phyloP scores from a whole-genome alignment of 2,329 filamentous ascomycete genomes.

The Colletotrichum sp. region DNA sequence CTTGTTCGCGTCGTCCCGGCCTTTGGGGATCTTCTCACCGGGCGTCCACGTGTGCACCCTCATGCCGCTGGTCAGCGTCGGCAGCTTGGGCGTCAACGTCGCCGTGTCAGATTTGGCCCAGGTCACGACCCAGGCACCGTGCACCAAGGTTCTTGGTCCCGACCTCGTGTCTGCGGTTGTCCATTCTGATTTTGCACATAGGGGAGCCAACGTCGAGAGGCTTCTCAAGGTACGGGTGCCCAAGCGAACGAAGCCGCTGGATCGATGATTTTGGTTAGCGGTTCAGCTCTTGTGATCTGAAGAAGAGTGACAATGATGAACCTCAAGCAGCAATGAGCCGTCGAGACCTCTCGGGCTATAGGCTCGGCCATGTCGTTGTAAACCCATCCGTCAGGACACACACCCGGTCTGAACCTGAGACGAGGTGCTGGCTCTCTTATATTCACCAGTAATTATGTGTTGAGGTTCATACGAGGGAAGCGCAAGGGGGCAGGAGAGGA shows the following conservation, averaged over 20 bases:
- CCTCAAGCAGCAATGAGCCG: slow-evolving; percentile 9
- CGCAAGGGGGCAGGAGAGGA: background rate
- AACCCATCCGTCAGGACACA: slow-evolving; percentile 6
- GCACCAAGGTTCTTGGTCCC: background rate
- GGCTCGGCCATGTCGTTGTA: background rate
- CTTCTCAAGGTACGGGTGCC: background rate
- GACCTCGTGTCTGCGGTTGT: background rate
- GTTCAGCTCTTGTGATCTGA: background rate
- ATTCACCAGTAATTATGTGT: background rate
- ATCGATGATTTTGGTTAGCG: background rate
- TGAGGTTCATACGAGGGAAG: background rate
- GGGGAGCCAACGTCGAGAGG: background rate
- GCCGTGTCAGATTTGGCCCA: slow-evolving; percentile 6
- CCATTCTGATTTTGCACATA: background rate
- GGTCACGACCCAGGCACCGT: background rate
- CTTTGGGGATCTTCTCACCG: slow-evolving; percentile 3
- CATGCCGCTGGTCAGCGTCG: slow-evolving; percentile 7
- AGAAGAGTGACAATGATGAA: background rate
- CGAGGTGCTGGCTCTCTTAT: background rate
- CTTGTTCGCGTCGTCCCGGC: background rate
- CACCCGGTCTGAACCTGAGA: background rate
- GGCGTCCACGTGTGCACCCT: background rate
- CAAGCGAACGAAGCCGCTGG: background rate
- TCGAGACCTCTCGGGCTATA: background rate
- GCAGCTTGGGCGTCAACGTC: slow-evolving; percentile 2